A percentile compares a stretch with the other conserved stretches of the same genome.
Conservation (phyloP, 208 protist species). For the Kentomonas sorsogonicus region DNA sequence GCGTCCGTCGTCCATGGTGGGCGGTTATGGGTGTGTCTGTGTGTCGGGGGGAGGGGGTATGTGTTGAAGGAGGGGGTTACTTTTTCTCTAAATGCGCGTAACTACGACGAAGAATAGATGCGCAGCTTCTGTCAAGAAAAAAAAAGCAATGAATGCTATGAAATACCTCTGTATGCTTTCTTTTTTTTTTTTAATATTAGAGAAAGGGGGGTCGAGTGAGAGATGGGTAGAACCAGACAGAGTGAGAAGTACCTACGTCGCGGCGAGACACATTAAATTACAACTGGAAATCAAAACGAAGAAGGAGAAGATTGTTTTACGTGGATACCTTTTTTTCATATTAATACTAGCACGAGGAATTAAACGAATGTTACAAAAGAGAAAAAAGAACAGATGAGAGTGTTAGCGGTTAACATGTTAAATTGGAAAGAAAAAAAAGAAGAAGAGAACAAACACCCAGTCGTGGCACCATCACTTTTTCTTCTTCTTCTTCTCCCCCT, state of each 20-base stretch:
- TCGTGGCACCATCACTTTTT: too few species aligned
- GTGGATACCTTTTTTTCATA: background rate
- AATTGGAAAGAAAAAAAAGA: slow-evolving; percentile 12
- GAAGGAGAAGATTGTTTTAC: too few species aligned
- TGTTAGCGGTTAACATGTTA: slow-evolving; percentile 1
- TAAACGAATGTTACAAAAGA: background rate
- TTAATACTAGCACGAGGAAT: slow-evolving; percentile 3
- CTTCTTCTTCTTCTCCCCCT: slow-evolving; percentile 6
- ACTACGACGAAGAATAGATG: background rate
- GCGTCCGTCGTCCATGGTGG: too few species aligned
- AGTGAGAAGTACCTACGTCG: too few species aligned
- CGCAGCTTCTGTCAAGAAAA: background rate
- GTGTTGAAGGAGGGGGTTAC: too few species aligned
- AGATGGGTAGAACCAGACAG: too few species aligned
- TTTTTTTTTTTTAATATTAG: too few species aligned
- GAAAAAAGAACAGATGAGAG: background rate
- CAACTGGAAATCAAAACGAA: too few species aligned
- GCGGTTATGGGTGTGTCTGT: too few species aligned
- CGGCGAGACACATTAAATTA: too few species aligned
- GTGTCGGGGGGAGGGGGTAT: too few species aligned
- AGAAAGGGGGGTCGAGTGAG: too few species aligned
- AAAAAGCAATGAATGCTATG: background rate
- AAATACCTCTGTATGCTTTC: background rate
- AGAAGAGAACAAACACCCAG: background rate
- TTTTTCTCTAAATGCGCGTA: background rate